Percentiles rank a stretch among this genome's conserved stretches.
phyloP scores from a whole-genome alignment of 1,139 yeast genomes.

The Debaryomyces sp. region DNA sequence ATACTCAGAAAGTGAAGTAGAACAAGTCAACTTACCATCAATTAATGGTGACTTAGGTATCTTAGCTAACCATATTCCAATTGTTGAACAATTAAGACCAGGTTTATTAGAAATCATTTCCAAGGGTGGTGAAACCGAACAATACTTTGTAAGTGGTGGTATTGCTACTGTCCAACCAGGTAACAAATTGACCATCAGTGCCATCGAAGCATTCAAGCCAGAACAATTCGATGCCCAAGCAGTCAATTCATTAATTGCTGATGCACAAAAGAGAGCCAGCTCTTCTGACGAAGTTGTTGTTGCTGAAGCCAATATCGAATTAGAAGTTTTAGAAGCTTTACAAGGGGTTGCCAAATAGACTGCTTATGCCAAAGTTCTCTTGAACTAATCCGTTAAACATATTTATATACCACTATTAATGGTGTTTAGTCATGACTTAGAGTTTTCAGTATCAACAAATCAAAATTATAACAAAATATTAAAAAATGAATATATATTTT shows the following conservation, averaged over 20 bases:
- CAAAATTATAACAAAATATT: neutral
- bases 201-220: conserved; percentile 94
- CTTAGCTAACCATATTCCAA: conserved; percentile 97
- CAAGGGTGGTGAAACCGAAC: conserved; percentile 70
- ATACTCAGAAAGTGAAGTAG: conserved; percentile 53
- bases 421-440: conserved; percentile 11
- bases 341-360: conserved; percentile 80
- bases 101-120: conserved; percentile 94
- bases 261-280: conserved; percentile 90
- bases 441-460: conserved; percentile 6
- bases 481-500: conserved; percentile 5
- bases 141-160: conserved; percentile 95
- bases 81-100: conserved; percentile 94
- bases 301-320: conserved; percentile 93
- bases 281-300: conserved; percentile 87
- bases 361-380: neutral
- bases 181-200: conserved; percentile 86
- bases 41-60: conserved; percentile 97
- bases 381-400: conserved; percentile 3
- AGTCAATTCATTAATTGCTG: conserved; percentile 80
- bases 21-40: conserved; percentile 97
- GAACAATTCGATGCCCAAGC: conserved; percentile 84
- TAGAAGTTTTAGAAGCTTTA: conserved; percentile 95
- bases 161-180: conserved; percentile 97
- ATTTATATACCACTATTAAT: conserved; percentile 10